Evolutionary conservation across 345 rosid genomes (phyloP).

Genomic region (Brassica juncea): DNA sequence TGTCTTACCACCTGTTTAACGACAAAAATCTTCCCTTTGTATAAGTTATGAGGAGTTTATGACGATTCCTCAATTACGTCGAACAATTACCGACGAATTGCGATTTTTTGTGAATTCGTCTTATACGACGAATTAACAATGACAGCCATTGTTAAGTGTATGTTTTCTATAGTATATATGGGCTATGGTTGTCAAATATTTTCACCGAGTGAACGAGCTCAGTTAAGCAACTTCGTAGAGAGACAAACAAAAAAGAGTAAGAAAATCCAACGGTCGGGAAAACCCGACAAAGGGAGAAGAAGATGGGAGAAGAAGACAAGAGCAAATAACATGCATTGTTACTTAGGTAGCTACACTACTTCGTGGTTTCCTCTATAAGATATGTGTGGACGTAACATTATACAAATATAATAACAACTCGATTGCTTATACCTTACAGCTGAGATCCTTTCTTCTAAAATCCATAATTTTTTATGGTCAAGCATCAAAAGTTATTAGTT

Average conservation of each 20-base stretch:
- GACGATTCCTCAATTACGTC: no score
- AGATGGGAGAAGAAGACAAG: conserved; percentile 34
- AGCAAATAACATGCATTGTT: conserved; percentile 31
- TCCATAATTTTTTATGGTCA: not conserved
- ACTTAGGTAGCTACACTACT: conserved; percentile 31
- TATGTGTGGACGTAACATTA: conserved; percentile 5
- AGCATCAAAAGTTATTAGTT: not conserved
- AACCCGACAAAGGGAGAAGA: conserved; percentile 31
- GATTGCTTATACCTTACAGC: conserved; percentile 16
- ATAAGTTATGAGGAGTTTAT: no score
- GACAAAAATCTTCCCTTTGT: no score
- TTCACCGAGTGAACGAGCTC: not conserved
- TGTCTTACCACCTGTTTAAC: no score
- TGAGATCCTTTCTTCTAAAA: conserved; percentile 22
- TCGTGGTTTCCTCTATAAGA: conserved; percentile 10
- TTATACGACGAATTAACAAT: no score
- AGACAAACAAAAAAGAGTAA: not conserved
- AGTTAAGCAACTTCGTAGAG: not conserved
- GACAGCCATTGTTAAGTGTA: no score
- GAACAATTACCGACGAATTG: no score
- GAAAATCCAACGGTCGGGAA: conserved; percentile 25
- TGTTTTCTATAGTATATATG: no score
- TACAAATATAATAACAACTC: not conserved
- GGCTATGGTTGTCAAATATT: not conserved
- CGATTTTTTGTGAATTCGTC: no score